These are phyloP conservation scores for Exophiala sp. DNA, from an alignment of 2,329 filamentous ascomycete species.

Conservation along the genomic window DNA sequence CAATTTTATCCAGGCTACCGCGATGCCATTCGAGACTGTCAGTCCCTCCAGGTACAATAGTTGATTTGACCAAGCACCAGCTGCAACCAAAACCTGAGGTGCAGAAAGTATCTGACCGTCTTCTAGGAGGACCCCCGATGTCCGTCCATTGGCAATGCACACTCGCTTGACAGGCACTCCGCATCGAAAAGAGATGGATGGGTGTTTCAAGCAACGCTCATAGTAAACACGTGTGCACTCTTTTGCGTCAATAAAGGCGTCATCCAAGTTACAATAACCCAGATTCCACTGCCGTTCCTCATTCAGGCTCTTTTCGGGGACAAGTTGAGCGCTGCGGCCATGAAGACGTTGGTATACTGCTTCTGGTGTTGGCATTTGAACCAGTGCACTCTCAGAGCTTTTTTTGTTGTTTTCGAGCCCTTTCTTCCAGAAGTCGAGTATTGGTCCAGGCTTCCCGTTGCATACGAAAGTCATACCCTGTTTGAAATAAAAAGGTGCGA, in stretches of 20 bases:
- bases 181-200: conserved; percentile 25
- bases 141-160: background rate
- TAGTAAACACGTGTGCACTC: conserved; percentile 29
- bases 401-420: background rate
- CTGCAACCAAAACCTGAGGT: conserved; percentile 22
- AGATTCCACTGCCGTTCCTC: conserved; percentile 22
- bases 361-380: conserved; percentile 14
- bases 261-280: conserved; percentile 29
- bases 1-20: conserved; percentile 32
- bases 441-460: conserved; percentile 23
- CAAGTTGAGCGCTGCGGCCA: conserved; percentile 16
- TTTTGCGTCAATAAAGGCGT: conserved; percentile 29
- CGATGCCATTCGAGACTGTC: conserved; percentile 22
- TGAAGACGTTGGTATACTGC: conserved; percentile 28
- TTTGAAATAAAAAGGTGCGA: conserved; percentile 24
- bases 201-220: conserved; percentile 23
- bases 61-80: conserved; percentile 29
- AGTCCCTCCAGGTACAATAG: conserved; percentile 26
- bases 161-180: conserved; percentile 23
- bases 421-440: conserved; percentile 10
- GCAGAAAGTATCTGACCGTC: conserved; percentile 20
- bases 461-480: conserved; percentile 30
- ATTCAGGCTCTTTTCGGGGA: conserved; percentile 1
- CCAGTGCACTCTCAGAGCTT: background rate
- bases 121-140: conserved; percentile 24